Evolutionary conservation across 1,139 yeast species (phyloP), one percentile per base, ranked within the genome.

Genomic region (Trichomonascaceae sp.): DNA sequence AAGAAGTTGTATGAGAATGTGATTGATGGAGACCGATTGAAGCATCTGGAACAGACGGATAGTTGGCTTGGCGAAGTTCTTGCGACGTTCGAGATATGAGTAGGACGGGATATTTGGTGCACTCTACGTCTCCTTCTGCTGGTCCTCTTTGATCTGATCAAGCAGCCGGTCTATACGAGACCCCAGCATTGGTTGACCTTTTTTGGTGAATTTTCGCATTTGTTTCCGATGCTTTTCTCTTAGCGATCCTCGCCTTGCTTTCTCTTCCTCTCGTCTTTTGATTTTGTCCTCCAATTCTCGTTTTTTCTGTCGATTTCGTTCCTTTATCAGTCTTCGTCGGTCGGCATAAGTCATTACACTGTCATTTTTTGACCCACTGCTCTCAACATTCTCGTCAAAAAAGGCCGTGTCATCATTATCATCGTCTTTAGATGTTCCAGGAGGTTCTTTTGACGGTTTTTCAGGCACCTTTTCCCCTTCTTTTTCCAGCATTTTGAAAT

Each of bases 131-230:
- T 24, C 36, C 22, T 20, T 45, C 10, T 39, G 49, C 19, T 51
- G 43, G 6, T 57, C 55, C 17, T 36, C 17, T 32, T 55, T 57
- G 58, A 91, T 87, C 69, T 89, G 88, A 55, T 87, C 95, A 53
- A 91, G 74, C 47, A 91, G 73, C 61, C 83, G 81, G 57, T 83
- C 85, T 57, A 91, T 88, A 67, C 96, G 79, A 9, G 96, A 95
- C 0, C 89, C 96, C 95, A 91, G 88, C 50, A 81, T 70, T 1
- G 97, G 97, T 68, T 91, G 98, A 0, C 98, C 97, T 5, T 76
- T 69, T 59, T 76, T 76, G 1, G 96, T 90, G 57, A 75, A 82
- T 59, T 85, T 79, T 1, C 82, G 71, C 67, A 70, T 68, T 50
- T 65, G 69, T 55, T 79, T 79, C 58, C 81, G 78, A 63, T 78